Percentiles rank a stretch among this genome's conserved stretches.
These are phyloP conservation scores for Gypsophila paniculata DNA, from an alignment of 179 eudicot species.

Conservation along the genomic window DNA sequence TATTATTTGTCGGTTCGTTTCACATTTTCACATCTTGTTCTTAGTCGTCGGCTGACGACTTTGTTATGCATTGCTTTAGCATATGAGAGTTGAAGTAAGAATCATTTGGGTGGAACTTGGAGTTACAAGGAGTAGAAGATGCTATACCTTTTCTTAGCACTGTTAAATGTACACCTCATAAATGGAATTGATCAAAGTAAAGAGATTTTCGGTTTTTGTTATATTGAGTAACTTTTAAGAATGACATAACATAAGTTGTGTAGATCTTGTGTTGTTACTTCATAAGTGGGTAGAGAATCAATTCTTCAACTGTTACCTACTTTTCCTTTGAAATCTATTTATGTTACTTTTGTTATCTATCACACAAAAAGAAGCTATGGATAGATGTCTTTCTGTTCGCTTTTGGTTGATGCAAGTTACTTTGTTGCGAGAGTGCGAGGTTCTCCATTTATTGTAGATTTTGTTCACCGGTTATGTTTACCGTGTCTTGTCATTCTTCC, in stretches of 20 bases:
- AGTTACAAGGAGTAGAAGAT: slow-evolving; percentile 21
- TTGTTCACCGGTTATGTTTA: not conserved
- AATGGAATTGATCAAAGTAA: slow-evolving; percentile 6
- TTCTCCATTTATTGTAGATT: too few relatives aligned
- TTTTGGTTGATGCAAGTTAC: slow-evolving; percentile 10
- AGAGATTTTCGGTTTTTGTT: slow-evolving; percentile 9
- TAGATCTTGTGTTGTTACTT: slow-evolving; percentile 23
- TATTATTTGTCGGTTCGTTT: too few relatives aligned
- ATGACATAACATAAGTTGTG: slow-evolving; percentile 7
- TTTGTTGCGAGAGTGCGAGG: too few relatives aligned
- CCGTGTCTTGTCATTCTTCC: not conserved
- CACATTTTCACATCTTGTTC: slow-evolving; percentile 1
- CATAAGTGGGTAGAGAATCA: slow-evolving; percentile 23
- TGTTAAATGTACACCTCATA: slow-evolving; percentile 6
- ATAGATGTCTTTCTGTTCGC: not conserved
- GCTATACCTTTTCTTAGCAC: not conserved
- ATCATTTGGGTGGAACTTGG: slow-evolving; percentile 21
- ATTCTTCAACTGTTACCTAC: slow-evolving; percentile 30
- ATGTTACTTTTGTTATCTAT: slow-evolving; percentile 26
- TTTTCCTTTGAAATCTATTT: slow-evolving; percentile 29
- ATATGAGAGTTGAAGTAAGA: slow-evolving; percentile 20
- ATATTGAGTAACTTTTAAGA: not conserved
- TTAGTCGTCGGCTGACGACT: not conserved
- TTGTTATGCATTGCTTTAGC: not conserved
- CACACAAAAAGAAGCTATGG: slow-evolving; percentile 27